phyloP scores from a whole-genome alignment of 1,284 basidiomycete genomes.

The Schizophyllum amplum region DNA sequence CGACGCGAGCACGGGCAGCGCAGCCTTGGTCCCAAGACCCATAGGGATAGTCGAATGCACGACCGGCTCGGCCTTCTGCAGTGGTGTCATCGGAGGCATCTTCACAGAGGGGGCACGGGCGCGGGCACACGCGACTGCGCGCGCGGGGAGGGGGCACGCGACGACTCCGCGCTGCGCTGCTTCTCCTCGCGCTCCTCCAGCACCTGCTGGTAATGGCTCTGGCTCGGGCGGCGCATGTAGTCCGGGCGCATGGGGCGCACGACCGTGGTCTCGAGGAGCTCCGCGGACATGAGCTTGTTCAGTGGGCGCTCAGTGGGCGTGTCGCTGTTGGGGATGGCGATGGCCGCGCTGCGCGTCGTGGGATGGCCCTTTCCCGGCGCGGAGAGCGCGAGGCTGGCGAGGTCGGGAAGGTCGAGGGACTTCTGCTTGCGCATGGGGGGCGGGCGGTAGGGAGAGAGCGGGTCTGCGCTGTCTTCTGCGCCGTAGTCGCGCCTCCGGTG shows the following conservation, averaged over 20 bases:
- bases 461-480: neutral
- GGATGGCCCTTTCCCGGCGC: constrained; percentile 14
- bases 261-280: neutral
- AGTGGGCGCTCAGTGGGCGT: neutral
- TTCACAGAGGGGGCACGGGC: neutral
- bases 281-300: neutral
- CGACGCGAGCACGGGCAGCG: neutral
- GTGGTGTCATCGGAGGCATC: neutral
- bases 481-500: neutral
- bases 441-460: neutral
- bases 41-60: neutral
- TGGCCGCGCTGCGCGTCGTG: constrained; percentile 11
- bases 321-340: constrained; percentile 7
- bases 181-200: neutral
- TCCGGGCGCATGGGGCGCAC: neutral
- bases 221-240: neutral
- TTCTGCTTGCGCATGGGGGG: constrained; percentile 17
- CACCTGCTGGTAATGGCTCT: neutral
- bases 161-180: neutral
- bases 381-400: constrained; percentile 51
- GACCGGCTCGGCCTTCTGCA: neutral
- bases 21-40: neutral
- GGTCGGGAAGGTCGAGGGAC: constrained; percentile 70
- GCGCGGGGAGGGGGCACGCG: neutral
- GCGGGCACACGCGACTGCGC: neutral